Evolutionary conservation across 169 alveolate genomes (phyloP), one percentile per base, ranked within the genome.

Genomic region (Eimeria mitis): DNA sequence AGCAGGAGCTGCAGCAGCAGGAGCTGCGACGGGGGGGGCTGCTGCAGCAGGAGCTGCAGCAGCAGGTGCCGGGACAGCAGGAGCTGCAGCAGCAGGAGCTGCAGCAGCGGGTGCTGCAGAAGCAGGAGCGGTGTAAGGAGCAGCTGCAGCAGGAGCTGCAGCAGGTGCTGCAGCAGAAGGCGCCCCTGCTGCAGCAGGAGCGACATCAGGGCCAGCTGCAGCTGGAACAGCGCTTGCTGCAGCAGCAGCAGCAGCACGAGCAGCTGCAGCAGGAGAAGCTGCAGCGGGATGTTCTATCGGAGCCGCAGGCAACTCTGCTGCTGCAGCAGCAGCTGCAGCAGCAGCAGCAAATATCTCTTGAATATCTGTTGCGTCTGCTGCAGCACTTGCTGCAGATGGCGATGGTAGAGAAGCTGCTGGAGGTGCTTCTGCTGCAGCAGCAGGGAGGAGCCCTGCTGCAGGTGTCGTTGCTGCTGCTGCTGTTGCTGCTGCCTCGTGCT

Each of bases 381-480:
- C 70, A 16, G 70, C 28, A 8, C 13, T 5, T 23, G 76, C 76
- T 65, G 83, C n/a, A 73, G 54, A 25, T 37, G 83, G 83, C 83
- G 28, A 34, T 34, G 83, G 52, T 13, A 19, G 49, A 7, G 83
- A 19, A 11, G 52, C 75, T 31, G 52, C 83, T 73, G 52, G 83
- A 73, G 31, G 83, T 25, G 83, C 56, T 73, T 23, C 37, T 23
- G 63, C 59, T 42, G 54, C 87, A 13, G 87, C 63, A 19, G 87
- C 87, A n/a, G n/a, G n/a, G n/a, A n/a, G n/a, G n/a, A n/a, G n/a
- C n/a, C n/a, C n/a, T n/a, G n/a, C n/a, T n/a, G n/a, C n/a, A n/a
- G n/a, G n/a, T 42, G 87, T 63, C 42, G 87, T 49, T 28, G 87
- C 37, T 70, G 44, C 87, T 14, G 59, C 19, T 76, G 87, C 87